Evolutionary conservation across 306 rosid species (phyloP).

Genomic region (Rosa multiflora): DNA sequence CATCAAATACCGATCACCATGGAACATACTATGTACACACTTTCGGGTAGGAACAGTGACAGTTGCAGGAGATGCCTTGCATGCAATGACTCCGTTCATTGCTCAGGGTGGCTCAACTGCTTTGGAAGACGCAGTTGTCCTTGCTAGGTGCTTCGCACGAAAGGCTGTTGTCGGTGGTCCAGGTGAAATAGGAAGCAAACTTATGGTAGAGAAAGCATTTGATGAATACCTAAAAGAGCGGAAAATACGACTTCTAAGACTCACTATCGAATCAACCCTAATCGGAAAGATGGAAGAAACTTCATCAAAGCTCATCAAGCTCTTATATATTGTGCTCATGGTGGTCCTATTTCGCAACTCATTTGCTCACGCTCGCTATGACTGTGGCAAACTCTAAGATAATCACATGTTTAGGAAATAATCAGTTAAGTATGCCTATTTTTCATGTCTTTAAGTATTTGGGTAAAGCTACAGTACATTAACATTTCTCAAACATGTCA

Average conservation of each 20-base stretch:
- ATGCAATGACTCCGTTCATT: slow-evolving; percentile 18
- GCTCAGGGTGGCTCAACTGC: slow-evolving; percentile 21
- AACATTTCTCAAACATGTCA: no score
- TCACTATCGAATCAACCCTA: not conserved
- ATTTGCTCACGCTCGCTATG: slow-evolving; percentile 1
- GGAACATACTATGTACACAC: not conserved
- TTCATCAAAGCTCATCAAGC: slow-evolving; percentile 2
- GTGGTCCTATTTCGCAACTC: not conserved
- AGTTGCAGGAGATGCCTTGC: slow-evolving; percentile 20
- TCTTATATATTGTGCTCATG: not conserved
- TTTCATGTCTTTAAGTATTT: no score
- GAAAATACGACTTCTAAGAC: not conserved
- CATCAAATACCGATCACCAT: slow-evolving; percentile 2
- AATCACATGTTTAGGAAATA: not conserved
- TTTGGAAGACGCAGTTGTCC: slow-evolving; percentile 18
- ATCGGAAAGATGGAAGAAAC: not conserved
- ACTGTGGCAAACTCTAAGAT: slow-evolving; percentile 14
- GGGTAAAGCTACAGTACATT: no score
- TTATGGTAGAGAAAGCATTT: slow-evolving; percentile 6
- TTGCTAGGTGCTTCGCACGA: slow-evolving; percentile 11
- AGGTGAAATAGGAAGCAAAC: not conserved
- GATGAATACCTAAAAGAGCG: slow-evolving; percentile 20
- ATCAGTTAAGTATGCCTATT: no score
- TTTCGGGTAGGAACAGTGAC: slow-evolving; percentile 3
- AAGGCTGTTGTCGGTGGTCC: not conserved